A percentile compares a stretch with the other conserved stretches of the same genome.
Evolutionary conservation across 2,329 filamentous ascomycete genomes (phyloP).

Genomic region (Beauveria sp.): DNA sequence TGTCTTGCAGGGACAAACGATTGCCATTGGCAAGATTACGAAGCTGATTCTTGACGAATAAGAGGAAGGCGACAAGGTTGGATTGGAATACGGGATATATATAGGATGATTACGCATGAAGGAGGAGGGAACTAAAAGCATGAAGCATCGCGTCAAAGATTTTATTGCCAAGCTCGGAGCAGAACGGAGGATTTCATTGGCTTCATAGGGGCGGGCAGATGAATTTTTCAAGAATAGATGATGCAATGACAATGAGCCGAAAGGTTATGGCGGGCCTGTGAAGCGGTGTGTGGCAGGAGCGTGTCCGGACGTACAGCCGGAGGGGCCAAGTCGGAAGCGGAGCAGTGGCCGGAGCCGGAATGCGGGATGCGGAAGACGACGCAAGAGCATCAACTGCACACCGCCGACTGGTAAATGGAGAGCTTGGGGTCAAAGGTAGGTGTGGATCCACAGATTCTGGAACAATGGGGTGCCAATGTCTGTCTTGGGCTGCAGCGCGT

Average conservation of each 20-base stretch:
- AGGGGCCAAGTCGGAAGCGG: conserved; percentile 6
- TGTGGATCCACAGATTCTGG: neutral
- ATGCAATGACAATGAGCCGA: conserved; percentile 5
- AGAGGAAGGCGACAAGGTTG: neutral
- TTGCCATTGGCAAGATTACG: conserved; percentile 98
- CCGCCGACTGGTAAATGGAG: too few relatives aligned
- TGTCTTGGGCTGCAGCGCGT: neutral
- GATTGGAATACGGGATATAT: neutral
- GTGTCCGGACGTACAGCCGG: neutral
- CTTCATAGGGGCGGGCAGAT: neutral
- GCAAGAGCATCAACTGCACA: neutral
- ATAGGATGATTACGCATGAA: neutral
- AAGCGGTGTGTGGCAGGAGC: neutral
- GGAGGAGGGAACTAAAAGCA: conserved; percentile 10
- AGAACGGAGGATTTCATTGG: neutral
- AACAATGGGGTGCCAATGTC: neutral
- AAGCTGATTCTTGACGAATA: conserved; percentile 56
- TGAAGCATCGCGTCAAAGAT: conserved; percentile 1
- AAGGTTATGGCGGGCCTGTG: neutral
- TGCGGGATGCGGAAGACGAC: neutral
- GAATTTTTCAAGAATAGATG: conserved; percentile 4
- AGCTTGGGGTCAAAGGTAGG: too few relatives aligned
- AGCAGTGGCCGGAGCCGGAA: conserved; percentile 1
- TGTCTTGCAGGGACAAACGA: conserved; percentile 76
- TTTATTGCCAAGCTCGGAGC: neutral